These are phyloP conservation scores for Eucalyptus globulus DNA, from an alignment of 345 rosid species.

Conservation along the genomic window DNA sequence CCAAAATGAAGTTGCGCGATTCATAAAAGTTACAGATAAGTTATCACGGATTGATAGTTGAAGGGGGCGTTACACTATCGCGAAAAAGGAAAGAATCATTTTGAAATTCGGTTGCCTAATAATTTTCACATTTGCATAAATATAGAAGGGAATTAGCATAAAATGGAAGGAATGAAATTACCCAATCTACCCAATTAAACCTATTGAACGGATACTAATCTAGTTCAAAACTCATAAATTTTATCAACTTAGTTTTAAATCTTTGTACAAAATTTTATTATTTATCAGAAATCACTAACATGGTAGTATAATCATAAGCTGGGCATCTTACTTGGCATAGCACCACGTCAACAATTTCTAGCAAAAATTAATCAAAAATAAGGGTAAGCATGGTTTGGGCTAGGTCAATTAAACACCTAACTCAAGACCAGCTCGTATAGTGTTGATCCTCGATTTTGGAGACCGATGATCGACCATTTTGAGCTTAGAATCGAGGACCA, in stretches of 20 bases:
- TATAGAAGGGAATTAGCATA: not conserved
- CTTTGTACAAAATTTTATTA: not conserved
- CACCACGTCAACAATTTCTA: not conserved
- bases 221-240: not conserved
- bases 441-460: too few relatives aligned
- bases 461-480: too few relatives aligned
- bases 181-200: not conserved
- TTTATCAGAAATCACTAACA: not conserved
- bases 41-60: not conserved
- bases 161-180: not conserved
- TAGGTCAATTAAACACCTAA: too few relatives aligned
- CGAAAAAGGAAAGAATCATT: not conserved
- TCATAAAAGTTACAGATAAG: not conserved
- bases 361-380: not conserved
- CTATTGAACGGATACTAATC: not conserved
- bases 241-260: not conserved
- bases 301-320: rapidly evolving
- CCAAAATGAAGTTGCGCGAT: not conserved
- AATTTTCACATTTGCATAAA: not conserved
- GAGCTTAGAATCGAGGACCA: rapidly evolving
- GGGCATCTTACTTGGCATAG: rapidly evolving
- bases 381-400: rapidly evolving
- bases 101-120: not conserved
- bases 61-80: not conserved
- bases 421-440: too few relatives aligned